A percentile compares a stretch with the other conserved stretches of the same genome.
phyloP scores from a whole-genome alignment of 768 basidiomycete species.

The Amanita polypyramis region DNA sequence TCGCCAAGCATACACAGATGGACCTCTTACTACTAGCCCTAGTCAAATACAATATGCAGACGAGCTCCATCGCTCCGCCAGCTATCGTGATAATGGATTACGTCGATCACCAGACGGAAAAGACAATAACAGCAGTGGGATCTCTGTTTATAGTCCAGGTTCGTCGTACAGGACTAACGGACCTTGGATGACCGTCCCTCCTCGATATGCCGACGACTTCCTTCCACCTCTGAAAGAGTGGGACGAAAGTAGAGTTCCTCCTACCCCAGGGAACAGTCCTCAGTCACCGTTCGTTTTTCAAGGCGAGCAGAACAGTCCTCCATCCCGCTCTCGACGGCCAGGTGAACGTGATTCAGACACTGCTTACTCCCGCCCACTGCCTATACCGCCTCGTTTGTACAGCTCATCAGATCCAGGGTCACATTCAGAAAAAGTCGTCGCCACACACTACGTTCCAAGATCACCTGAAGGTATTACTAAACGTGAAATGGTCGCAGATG shows the following conservation, averaged over 20 bases:
- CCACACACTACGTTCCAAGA: background rate
- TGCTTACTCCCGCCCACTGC: background rate
- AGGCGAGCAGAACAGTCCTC: background rate
- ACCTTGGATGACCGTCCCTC: background rate
- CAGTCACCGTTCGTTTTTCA: background rate
- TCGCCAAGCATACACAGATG: slow-evolving; percentile 1
- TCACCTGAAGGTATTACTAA: background rate
- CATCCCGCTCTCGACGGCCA: slow-evolving; percentile 2
- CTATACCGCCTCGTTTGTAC: background rate
- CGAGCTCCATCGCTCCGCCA: background rate
- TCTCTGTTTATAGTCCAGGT: too few species aligned
- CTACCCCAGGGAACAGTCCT: background rate
- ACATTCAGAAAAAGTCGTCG: background rate
- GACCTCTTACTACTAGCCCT: slow-evolving; percentile 1
- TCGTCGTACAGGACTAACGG: background rate
- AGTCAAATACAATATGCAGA: background rate
- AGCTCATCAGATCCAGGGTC: background rate
- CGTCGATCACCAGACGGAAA: background rate
- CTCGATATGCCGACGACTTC: slow-evolving; percentile 1
- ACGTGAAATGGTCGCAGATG: background rate
- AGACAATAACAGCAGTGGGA: background rate
- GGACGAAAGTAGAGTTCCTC: background rate
- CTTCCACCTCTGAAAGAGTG: slow-evolving; percentile 5
- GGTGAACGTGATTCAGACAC: background rate
- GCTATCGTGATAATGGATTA: background rate